Percentiles rank a stretch among this genome's conserved stretches.
Conservation (phyloP, 2,329 filamentous ascomycete genomes). For the Cytospora chrysosperma region DNA sequence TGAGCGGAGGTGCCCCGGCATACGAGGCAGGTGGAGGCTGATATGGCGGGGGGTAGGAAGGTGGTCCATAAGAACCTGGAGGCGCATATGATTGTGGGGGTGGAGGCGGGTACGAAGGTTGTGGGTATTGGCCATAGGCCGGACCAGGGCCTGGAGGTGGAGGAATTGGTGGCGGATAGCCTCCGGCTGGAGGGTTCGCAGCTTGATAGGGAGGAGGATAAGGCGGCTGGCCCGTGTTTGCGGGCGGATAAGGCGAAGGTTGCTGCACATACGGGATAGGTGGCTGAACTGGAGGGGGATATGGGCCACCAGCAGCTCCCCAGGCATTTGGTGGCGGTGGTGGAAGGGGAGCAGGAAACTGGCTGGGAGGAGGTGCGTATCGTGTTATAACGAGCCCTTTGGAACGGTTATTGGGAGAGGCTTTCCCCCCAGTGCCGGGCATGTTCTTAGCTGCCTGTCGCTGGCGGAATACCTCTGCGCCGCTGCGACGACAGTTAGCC, state of each 20-base stretch:
- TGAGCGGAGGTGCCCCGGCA: slow-evolving; percentile 12
- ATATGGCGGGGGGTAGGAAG: slow-evolving; percentile 15
- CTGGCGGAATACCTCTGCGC: slow-evolving; percentile 29
- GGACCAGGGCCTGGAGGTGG: slow-evolving; percentile 13
- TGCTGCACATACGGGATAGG: slow-evolving; percentile 25
- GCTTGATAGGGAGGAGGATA: slow-evolving; percentile 27
- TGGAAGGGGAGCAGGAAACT: slow-evolving; percentile 25
- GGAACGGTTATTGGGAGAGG: slow-evolving; percentile 39
- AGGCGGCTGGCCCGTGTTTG: slow-evolving; percentile 13
- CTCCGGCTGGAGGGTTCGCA: slow-evolving; percentile 11
- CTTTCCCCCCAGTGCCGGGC: slow-evolving; percentile 8
- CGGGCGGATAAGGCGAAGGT: slow-evolving; percentile 21
- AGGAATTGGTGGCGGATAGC: slow-evolving; percentile 19
- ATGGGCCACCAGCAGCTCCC: slow-evolving; percentile 22
- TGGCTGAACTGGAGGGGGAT: slow-evolving; percentile 28
- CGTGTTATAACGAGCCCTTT: slow-evolving; percentile 39
- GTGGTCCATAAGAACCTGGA: slow-evolving; percentile 15
- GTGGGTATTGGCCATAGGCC: slow-evolving; percentile 19
- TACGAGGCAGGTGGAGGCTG: slow-evolving; percentile 14
- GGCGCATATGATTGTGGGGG: slow-evolving; percentile 20
- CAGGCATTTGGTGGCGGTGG: slow-evolving; percentile 23
- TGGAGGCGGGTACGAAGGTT: slow-evolving; percentile 16
- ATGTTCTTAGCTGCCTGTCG: slow-evolving; percentile 26
- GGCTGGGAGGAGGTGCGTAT: slow-evolving; percentile 35
- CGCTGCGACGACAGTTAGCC: slow-evolving; percentile 26